Base-by-base conservation (phyloP, 169 alveolate genomes). In the Eimeria praecox region DNA sequence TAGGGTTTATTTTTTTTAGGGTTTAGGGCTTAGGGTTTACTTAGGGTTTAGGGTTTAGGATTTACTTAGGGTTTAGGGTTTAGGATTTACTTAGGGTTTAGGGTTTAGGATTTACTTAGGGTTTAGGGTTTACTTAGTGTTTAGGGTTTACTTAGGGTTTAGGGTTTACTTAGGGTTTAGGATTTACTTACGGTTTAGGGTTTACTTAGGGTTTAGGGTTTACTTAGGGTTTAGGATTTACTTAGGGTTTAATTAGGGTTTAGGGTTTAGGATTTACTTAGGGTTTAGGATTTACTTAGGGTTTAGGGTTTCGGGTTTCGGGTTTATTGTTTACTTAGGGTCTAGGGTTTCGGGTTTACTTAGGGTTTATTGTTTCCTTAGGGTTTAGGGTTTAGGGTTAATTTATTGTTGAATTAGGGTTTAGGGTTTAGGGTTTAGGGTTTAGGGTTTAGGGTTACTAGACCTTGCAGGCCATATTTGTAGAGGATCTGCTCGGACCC, bases 401-500 rank as follows among this genome's bases (percentile, higher is more conserved):
- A 49, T 64, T 18, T 64, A 12, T 22, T 22, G 75, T 64, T 4
- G n/a, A n/a, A n/a, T n/a, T 64, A 64, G 75, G 75, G 75, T 18
- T 64, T 64, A 62, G 75, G 33, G 27, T n/a, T 35, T 5, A 73
- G 44, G 85, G 85, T 73, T 73, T 73, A 73, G 85, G 85, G 85
- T 73, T 12, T 73, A 73, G 85, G 52, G 5, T 8, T 40, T 95
- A n/a, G n/a, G n/a, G n/a, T n/a, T n/a, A n/a, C n/a, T n/a, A n/a
- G n/a, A 97, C 96, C 99, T 86, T 4, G 97, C 98, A 27, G 97
- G 40, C 89, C 97, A 90, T 75, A 92, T 73, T 73, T 97, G 97
- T 38, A 89, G 92, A 56, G 97, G 97, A 96, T 98, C 99, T 35
- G 97, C 97, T 22, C 98, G 64, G 49, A 97, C 95, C 99, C 99